A percentile compares a stretch with the other conserved stretches of the same genome.
These are phyloP conservation scores for Neonectria hederae DNA, from an alignment of 2,329 filamentous ascomycete species.

Conservation along the genomic window DNA sequence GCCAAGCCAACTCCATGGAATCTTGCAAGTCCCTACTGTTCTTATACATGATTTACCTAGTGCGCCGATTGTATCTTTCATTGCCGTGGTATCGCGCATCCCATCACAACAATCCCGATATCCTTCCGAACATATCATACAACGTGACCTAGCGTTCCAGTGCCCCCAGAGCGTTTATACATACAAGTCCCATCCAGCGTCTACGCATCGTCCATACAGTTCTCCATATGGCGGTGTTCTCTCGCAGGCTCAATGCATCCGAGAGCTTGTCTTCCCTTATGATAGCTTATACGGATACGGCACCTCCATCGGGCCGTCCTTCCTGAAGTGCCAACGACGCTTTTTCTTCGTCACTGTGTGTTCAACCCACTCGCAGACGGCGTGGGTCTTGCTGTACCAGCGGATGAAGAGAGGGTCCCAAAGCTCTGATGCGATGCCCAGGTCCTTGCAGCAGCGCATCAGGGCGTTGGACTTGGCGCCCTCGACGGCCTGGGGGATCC, in stretches of 20 bases:
- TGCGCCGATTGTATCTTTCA: slow-evolving; percentile 7
- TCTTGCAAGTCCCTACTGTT: slow-evolving; percentile 1
- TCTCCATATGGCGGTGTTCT: not conserved
- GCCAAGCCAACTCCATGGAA: slow-evolving; percentile 5
- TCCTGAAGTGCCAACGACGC: slow-evolving; percentile 86
- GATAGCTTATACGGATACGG: slow-evolving; percentile 68
- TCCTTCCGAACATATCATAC: slow-evolving; percentile 26
- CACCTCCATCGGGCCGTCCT: slow-evolving; percentile 70
- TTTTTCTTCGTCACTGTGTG: slow-evolving; percentile 87
- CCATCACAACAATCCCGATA: not conserved
- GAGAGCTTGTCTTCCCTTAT: not conserved
- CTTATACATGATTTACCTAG: slow-evolving; percentile 7
- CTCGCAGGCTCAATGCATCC: not conserved
- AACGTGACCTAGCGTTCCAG: not conserved
- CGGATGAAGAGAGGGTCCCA: slow-evolving; percentile 96
- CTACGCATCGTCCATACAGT: not conserved
- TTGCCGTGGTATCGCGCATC: not conserved
- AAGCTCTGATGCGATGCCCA: slow-evolving; percentile 92
- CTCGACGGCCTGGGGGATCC: slow-evolving; percentile 92
- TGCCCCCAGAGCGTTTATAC: not conserved
- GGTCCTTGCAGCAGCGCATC: slow-evolving; percentile 98
- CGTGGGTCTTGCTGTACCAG: slow-evolving; percentile 78
- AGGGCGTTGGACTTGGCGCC: slow-evolving; percentile 98
- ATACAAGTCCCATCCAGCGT: not conserved
- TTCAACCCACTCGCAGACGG: slow-evolving; percentile 90